Base-by-base conservation (phyloP, 306 rosid genomes). In the Cicer yamashitae region DNA sequence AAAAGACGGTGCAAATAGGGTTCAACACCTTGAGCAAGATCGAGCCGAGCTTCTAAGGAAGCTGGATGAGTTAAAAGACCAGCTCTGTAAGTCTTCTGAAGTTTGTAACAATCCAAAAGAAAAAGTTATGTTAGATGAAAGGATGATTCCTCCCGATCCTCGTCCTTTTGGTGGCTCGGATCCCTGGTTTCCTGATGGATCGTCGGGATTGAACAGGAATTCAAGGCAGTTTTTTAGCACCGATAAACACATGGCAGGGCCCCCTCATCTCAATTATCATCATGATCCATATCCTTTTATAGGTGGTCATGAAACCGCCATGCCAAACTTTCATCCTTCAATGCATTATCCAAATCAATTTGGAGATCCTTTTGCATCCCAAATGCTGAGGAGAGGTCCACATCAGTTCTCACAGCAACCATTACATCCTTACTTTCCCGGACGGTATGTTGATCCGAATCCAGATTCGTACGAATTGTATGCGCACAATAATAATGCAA, bases 21-120 rank as follows among this genome's bases (percentile, higher is more conserved):
- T 82, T 77, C 87, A 84, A 83, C 79, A 84, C 73, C 92, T 86
- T 38, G 97, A 94, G 83, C 92, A 92, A 79, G 98, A 89, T 73
- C 89, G 97, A 78, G 92, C 87, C 1, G 97, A 90, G 81, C 96
- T 94, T 85, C 86, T 92, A 50, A 89, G 93, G 90, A 94, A 94
- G 87, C 82, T 94, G 80, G 93, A 92, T 67, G 98, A 94, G 82
- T 80, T 94, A 48, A 90, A 91, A 86, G 91, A 82, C 57, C 96
- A 88, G 70, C 89, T 94, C 13, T 79, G 88, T 52, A 89, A 86
- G 85, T 91, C 98, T 54, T 86, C 96, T 78, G 82, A 88, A 86
- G 67, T 84, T 73, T 83, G 47, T 34, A 84, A 78, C 70, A 90
- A 85, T 67, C 79, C 87, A 6, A 91, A 86, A 79, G 96, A 88